Base-by-base conservation (phyloP, 345 rosid genomes). In the Pugionium cornutum region DNA sequence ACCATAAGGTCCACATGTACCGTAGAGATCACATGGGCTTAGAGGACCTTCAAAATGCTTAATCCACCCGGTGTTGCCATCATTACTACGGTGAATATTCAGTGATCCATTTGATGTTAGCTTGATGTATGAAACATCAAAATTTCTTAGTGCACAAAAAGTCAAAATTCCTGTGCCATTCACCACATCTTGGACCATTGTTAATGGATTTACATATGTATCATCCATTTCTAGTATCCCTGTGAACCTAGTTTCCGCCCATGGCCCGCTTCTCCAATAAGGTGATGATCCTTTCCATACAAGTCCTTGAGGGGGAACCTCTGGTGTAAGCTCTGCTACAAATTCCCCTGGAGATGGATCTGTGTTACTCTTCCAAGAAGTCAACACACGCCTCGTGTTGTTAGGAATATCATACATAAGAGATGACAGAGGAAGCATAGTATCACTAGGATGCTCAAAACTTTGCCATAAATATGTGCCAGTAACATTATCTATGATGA, bases 1-100 rank as follows among this genome's bases (percentile, higher is more conserved):
- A 5, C 67, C 72, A 73, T 4, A 73, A 48, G 67, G 76, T 43
- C 76, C 76, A 66, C 72, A 73, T 2, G 48, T 9, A 41, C 77
- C 72, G 2, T 73, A 73, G 2, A 58, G 11, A 59, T 58, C 63
- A 58, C 63, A 58, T 30, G 49, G 9, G 4, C 45, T 56, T 26
- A 25, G 4, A 2, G 62, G 54, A 42, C 53, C 53, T 27, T 34
- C 54, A 26, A 45, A 67, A 55, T 55, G 30, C 37, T 30, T 32
- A 32, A 32, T 54, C 53, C 61, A 34, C 6, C 44, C 54, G 10
- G 40, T 65, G 28, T 31, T 42, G 28, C 39, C 26, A 28, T 34
- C 52, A 44, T 28, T 32, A 42, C 27, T 53, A 7, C 64, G 52
- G 29, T 32, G 53, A 66, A 50, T 52, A 28, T 52, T 10, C 26